Evolutionary conservation across 2,329 filamentous ascomycete genomes (phyloP), one percentile per base, ranked within the genome.

Genomic region (Aureobasidium uvarum): DNA sequence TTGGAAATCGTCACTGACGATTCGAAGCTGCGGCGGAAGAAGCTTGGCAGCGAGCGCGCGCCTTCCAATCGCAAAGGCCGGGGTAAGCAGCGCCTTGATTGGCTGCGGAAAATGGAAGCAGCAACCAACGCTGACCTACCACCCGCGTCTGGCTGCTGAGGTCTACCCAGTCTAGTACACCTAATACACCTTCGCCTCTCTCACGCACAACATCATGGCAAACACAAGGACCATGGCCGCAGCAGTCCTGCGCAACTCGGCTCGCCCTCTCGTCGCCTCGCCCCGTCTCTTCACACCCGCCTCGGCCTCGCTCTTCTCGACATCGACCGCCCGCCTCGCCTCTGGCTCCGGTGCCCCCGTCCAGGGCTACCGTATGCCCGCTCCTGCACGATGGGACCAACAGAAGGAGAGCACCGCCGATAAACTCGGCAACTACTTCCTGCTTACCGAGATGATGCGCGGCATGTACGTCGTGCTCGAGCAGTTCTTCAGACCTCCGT

Each of bases 401-500:
- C 84, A 88, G 70, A 83, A 85, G 68, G 92, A 96, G 77, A 86
- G 84, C 69, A 86, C 89, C 41, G 81, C 96, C 71, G 92, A 97
- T 80, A 89, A 89, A 77, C 84, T 92, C 69, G 92, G 91, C 72
- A 95, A 93, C 77, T 98, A 92, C 84, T 99, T 99, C 81, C 85
- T 99, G 76, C 82, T 98, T 84, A 88, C 90, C 63, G 95, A 99
- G 84, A 95, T 98, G 89, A 85, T 91, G 77, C 88, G 95, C 75
- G 95, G 95, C 79, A 98, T 99, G 95, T 99, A 97, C 76, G 88
- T 99, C 71, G 87, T 95, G 79, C 77, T 99, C 76, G 95, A 99
- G 85, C 94, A 99, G 83, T 99, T 90, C 86, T 98, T 99, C 84
- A 85, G 95, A 79, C 92, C 94, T 81, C 93, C 95, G 90, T 98